Base-by-base conservation (phyloP, 148 eudicot species). In the Rhododendron molle region DNA sequence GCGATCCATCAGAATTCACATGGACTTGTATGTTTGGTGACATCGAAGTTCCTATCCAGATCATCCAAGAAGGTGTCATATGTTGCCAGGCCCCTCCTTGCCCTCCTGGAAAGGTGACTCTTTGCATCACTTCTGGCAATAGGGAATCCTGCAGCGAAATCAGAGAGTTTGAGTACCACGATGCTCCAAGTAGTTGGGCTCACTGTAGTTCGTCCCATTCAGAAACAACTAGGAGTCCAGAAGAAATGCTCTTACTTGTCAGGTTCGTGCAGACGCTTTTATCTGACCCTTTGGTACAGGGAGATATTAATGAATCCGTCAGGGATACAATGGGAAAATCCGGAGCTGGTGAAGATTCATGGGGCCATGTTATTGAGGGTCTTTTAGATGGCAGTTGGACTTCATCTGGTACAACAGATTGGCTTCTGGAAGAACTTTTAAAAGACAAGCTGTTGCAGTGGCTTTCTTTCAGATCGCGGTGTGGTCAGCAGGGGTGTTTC, bases 11-110 rank as follows among this genome's bases (percentile, higher is more conserved):
- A 65, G 92, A 90, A 54, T 85, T 80, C 87, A 50, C 84, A 43
- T 96, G 99, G 98, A 86, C 89, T 86, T 95, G 97, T 88, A 92
- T 97, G 99, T 92, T 97, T 88, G 98, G 96, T 85, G 92, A 95
- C 86, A 87, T 88, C 82, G 98, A 95, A 92, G 95, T 95, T 88
- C 98, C 99, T 14, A 85, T 89, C 52, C 90, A 95, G 87, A 89
- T 95, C 58, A 86, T 97, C 83, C 98, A 95, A 85, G 91, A 97
- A 86, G 99, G 99, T 87, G 98, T 94, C 74, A 72, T 97, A 11
- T 72, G 92, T 79, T 97, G 99, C 84, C 92, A 86, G 71, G 96
- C 96, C 84, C 98, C 99, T 73, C 92, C 92, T 81, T 91, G 84
- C 87, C 84, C 86, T 83, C 91, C 93, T 47, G 99, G 98, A 83